Percentiles rank a stretch among this genome's conserved stretches.
Conservation (phyloP, 305 asterid species). For the Stenogyne calaminthoides region DNA sequence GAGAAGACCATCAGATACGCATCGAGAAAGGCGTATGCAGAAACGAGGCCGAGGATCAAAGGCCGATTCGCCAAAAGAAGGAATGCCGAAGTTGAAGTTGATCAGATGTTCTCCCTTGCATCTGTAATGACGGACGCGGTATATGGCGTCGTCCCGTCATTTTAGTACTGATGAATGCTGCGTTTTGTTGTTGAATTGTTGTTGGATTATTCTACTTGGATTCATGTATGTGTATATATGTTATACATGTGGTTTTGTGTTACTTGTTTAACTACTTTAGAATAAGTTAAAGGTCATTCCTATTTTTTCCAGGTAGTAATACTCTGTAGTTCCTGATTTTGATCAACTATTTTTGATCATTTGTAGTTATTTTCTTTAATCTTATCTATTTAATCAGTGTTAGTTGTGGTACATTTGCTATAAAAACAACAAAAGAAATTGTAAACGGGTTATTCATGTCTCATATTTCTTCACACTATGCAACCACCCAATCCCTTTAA, state of each 20-base stretch:
- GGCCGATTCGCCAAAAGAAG: slow-evolving; percentile 55
- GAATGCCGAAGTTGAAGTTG: slow-evolving; percentile 11
- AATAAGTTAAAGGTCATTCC: too few species aligned
- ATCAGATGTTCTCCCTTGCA: slow-evolving; percentile 44
- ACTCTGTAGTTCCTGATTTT: too few species aligned
- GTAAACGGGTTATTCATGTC: too few species aligned
- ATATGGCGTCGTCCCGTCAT: slow-evolving; percentile 66
- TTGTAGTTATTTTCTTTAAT: too few species aligned
- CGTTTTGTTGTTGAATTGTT: not conserved
- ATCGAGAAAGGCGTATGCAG: slow-evolving; percentile 82
- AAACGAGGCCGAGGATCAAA: too few species aligned
- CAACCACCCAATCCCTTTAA: too few species aligned
- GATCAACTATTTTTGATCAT: too few species aligned
- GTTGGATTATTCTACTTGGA: not conserved
- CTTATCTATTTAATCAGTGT: too few species aligned
- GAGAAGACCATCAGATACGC: slow-evolving; percentile 85
- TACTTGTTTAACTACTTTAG: not conserved
- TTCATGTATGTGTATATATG: not conserved
- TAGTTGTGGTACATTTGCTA: too few species aligned
- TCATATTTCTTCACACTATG: too few species aligned
- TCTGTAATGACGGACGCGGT: slow-evolving; percentile 40
- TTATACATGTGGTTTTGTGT: not conserved
- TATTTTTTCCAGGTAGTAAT: too few species aligned
- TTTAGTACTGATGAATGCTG: slow-evolving; percentile 18
- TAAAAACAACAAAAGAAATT: too few species aligned